Evolutionary conservation across 2,329 filamentous ascomycete species (phyloP), one percentile per base, ranked within the genome.

Genomic region (Waltergamsia citrina): DNA sequence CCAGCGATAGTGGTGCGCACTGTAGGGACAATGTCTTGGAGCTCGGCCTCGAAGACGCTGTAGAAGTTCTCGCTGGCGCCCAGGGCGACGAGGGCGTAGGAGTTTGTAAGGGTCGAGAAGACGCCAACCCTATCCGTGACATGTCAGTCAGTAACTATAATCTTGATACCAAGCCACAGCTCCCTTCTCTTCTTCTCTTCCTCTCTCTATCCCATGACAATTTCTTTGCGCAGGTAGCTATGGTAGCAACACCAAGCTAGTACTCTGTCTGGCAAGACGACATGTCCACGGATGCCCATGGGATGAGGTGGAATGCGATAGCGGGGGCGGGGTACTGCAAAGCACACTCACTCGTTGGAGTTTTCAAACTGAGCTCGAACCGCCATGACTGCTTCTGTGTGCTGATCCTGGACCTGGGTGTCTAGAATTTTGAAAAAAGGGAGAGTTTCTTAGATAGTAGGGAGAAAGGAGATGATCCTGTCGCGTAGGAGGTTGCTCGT

Each of bases 1-100:
- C 92, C 92, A 42, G 88, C 88, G 58, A 98, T 96, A 38, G 90
- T 95, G 48, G 86, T 88, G 65, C 92, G 85, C 63, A 86, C 92
- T 60, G 95, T 95, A 47, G 92, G 92, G 50, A 98, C 90, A 43
- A 95, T 79, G 67, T 96, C 92, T 69, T 94, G 86, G 41, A 98
- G 74, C 69, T 98, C 92, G 43, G 90, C 81, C 71, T 98, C 92
- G 67, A 98, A 96, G 58, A 96, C 77, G 69, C 85, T 86, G 78
- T 96, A 96, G 65, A 98, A 98, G 75, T 96, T 96, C 71, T 95
- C 88, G 54, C 86, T 94, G 50, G 85, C 88, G 54, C 92, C 92
- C 46, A 94, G 78, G 44, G 90, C 88, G 49, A 95, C 86, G 51
- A 98, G 74, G 49, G 88, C 87, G 63, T 94, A 98, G 40, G 86